Evolutionary conservation across 1,284 basidiomycete species (phyloP).

Genomic region (Ganoderma lingzhi): DNA sequence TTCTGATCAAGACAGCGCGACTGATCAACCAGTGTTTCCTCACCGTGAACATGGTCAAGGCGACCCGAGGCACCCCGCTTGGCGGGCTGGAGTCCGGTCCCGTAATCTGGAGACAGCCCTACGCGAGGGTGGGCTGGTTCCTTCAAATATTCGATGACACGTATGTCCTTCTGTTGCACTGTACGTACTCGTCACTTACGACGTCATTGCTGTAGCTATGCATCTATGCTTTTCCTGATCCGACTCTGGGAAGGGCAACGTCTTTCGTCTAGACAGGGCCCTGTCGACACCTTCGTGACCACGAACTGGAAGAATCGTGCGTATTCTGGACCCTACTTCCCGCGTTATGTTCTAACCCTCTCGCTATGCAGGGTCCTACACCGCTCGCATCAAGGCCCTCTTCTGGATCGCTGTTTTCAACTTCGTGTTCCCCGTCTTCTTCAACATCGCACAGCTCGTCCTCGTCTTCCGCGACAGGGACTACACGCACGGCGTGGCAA

Average conservation of each 20-base stretch:
- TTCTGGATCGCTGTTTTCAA: conserved; percentile 37
- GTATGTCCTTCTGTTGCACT: conserved; percentile 16
- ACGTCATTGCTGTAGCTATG: background rate
- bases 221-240: background rate
- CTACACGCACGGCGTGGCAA: conserved; percentile 19
- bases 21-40: background rate
- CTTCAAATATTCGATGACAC: conserved; percentile 38
- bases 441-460: conserved; percentile 36
- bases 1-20: background rate
- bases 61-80: too few relatives aligned
- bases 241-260: background rate
- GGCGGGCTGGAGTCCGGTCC: too few relatives aligned
- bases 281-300: background rate
- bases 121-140: conserved; percentile 36
- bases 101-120: conserved; percentile 2
- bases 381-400: conserved; percentile 23
- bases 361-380: background rate
- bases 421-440: conserved; percentile 35
- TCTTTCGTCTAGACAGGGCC: background rate
- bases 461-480: conserved; percentile 22
- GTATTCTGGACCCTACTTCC: background rate
- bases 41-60: too few relatives aligned
- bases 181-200: background rate
- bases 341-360: too few relatives aligned
- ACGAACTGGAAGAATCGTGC: background rate